Evolutionary conservation across 148 eudicot species (phyloP).

Genomic region (Heliosperma pusillum): DNA sequence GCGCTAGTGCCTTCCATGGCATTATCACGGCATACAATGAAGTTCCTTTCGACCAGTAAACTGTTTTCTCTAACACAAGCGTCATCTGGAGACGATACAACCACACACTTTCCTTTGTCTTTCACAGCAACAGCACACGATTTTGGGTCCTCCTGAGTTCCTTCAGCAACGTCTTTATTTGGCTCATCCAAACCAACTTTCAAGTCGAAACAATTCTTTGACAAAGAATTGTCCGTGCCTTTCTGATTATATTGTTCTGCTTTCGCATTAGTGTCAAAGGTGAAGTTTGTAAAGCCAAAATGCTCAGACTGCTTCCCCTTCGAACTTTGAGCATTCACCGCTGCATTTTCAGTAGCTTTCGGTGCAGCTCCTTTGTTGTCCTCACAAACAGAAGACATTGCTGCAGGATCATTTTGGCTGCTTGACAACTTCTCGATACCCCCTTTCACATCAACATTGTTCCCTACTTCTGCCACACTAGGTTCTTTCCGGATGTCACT

Average conservation of each 20-base stretch:
- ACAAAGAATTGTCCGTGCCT: conserved; percentile 19
- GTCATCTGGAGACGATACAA: conserved; percentile 39
- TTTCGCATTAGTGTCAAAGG: conserved; percentile 27
- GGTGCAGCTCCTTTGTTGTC: conserved; percentile 24
- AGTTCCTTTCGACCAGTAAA: conserved; percentile 39
- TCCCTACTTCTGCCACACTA: conserved; percentile 20
- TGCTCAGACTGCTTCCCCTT: conserved; percentile 26
- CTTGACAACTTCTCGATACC: conserved; percentile 26
- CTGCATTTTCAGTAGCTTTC: conserved; percentile 28
- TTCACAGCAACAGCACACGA: conserved; percentile 31
- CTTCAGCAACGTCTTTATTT: conserved; percentile 29
- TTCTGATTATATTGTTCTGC: conserved; percentile 29
- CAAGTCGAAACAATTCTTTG: conserved; percentile 29
- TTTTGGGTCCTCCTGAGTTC: conserved; percentile 32
- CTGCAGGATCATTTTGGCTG: conserved; percentile 25
- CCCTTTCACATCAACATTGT: conserved; percentile 22
- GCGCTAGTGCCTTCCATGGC: conserved; percentile 71
- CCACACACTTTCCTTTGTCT: conserved; percentile 85
- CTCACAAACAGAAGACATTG: conserved; percentile 25
- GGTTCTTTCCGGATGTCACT: conserved; percentile 31
- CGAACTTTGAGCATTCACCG: conserved; percentile 20
- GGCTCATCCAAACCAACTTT: conserved; percentile 41
- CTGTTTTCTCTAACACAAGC: conserved; percentile 33
- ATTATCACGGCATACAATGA: conserved; percentile 38
- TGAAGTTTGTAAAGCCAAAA: conserved; percentile 21